Base-by-base conservation (phyloP, 1,284 basidiomycete genomes). In the Cryptococcus sp. region DNA sequence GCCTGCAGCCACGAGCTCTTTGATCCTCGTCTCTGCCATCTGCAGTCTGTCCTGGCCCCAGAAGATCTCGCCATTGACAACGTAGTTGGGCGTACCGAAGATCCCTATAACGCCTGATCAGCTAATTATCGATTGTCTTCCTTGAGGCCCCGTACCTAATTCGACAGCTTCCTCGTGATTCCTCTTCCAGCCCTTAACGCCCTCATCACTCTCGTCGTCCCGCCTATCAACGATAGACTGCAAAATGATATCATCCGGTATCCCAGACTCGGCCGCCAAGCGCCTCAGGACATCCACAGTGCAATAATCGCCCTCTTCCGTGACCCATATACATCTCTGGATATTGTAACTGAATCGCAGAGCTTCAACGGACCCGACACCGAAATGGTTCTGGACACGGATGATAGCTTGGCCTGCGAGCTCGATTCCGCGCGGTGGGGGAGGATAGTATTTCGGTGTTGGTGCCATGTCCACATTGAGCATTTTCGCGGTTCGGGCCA, bases 31-130 rank as follows among this genome's bases (percentile, higher is more conserved):
- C 54, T 69, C 65, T 13, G 64, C 56, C 23, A 64, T 58, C 27
- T 42, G 54, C 47, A 69, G 48, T 20, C 67, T 45, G 54, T 69
- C 67, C 43, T 69, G 65, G 15, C 67, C 67, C 69, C 69, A 70
- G 60, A 66, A 70, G 43, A 70, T 66, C 64, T 69, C 67, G 4
- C 64, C 69, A 45, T 70, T 68, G 45, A 70, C 52, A 3, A 67
- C 60, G 41, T 70, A 70, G 46, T 65, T 69, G 15, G 69, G 69
- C 23, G 69, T 70, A 3, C 69, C 69, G 45, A 70, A 68, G 38
- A 68, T 66, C 19, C 64, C 66, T 66, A 20, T 8, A 20, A 47
- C 7, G 20, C 15, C 42, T 16, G 25, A n/a, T 50, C n/a, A 10
- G 22, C 22, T 19, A n/a, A 52, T 42, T 7, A 42, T n/a, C 47